Evolutionary conservation across 805 yeast species (phyloP).

Genomic region (Ogataea philodendri): DNA sequence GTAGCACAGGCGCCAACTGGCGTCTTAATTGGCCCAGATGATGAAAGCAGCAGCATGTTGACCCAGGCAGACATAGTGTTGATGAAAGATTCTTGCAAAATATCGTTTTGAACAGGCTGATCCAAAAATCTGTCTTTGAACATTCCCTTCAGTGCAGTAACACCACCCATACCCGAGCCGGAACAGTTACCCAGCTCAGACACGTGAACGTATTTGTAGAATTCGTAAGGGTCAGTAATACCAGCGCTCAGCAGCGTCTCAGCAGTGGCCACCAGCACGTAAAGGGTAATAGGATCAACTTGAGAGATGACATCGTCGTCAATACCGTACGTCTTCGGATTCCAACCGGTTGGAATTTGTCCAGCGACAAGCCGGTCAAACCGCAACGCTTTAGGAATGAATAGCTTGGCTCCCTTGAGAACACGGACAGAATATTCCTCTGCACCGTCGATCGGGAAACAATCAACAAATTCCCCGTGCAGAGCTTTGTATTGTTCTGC

Average conservation of each 20-base stretch:
- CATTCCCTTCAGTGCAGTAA: conserved; percentile 94
- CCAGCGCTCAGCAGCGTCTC: conserved; percentile 95
- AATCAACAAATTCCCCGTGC: conserved; percentile 92
- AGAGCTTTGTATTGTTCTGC: conserved; percentile 92
- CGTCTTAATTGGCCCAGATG: conserved; percentile 98
- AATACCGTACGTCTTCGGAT: conserved; percentile 92
- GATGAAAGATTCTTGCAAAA: conserved; percentile 96
- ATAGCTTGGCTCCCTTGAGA: conserved; percentile 88
- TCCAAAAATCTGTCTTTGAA: conserved; percentile 92
- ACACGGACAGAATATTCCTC: conserved; percentile 91
- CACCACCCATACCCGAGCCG: conserved; percentile 99
- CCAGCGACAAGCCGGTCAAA: conserved; percentile 79
- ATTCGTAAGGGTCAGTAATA: conserved; percentile 97
- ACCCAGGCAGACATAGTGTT: conserved; percentile 99
- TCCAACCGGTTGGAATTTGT: conserved; percentile 99
- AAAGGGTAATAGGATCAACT: conserved; percentile 95
- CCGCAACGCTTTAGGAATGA: conserved; percentile 81
- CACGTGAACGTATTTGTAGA: conserved; percentile 96
- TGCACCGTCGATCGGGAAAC: conserved; percentile 80
- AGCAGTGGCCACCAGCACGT: conserved; percentile 87
- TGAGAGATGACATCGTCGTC: conserved; percentile 88
- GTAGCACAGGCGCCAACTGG: conserved; percentile 99
- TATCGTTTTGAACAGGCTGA: conserved; percentile 93
- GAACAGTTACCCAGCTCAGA: conserved; percentile 99
- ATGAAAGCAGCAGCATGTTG: conserved; percentile 92